Base-by-base conservation (phyloP, 208 protist genomes). In the Acanthamoeba sp. region DNA sequence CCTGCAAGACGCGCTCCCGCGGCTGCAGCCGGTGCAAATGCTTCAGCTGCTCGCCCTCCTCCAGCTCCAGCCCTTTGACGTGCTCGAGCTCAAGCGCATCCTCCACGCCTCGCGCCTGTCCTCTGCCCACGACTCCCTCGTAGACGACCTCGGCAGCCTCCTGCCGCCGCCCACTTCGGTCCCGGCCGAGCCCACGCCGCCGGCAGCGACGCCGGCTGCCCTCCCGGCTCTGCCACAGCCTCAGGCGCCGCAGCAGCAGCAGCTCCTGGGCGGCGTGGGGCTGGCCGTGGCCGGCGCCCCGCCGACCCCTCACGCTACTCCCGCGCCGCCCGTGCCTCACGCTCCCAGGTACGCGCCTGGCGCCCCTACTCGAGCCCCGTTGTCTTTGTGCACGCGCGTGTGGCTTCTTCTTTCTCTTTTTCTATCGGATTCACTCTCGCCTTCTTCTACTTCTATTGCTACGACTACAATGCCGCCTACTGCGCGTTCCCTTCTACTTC, bases 1-100 rank as follows among this genome's bases (percentile, higher is more conserved):
- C 14, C 92, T 94, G 34, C 38, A 55, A 14, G 93, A 94, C n/a
- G 57, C 55, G 34, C 82, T 95, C 10, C 93, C 59, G 29, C 34
- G n/a, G 6, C 52, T 95, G 24, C 38, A 59, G 24, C 93, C 93
- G 38, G 93, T 94, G 48, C 93, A 95, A 50, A 95, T 95, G 93
- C 29, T 88, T 7, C 93, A 95, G 80, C 48, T 92, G 27, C 38
- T 95, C 32, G 52, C 90, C 5, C 93, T 95, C 16, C 80, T 85
- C 20, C 92, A 94, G 29, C 92, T 94, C 48, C 82, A 85, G 29
- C 92, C 92, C 18, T 94, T 94, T 22, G 92, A 94, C 24, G 82
- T 91, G 24, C 71, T 94, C 32, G 92, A 94, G 73, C 92, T 94
- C 38, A 85, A 80, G 62, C 40, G 62, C 32, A 71, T 34, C 24